Percentiles rank a stretch among this genome's conserved stretches.
These are phyloP conservation scores for Xerocomus spinulosus DNA, from an alignment of 768 basidiomycete species.

Conservation along the genomic window DNA sequence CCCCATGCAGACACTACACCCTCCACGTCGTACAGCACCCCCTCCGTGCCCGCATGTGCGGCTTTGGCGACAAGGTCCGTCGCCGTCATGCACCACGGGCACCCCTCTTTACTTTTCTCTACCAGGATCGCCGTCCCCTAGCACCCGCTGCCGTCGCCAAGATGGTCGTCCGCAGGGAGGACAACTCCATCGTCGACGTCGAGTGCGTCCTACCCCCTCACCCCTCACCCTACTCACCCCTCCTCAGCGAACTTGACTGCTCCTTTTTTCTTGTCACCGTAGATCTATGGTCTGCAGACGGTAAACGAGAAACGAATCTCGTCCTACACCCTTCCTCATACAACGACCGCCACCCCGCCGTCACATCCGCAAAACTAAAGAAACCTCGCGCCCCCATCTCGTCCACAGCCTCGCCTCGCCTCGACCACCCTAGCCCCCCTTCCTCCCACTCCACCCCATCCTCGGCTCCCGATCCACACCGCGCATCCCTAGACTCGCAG, in stretches of 20 bases:
- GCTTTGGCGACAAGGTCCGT: constrained; percentile 90
- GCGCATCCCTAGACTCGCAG: constrained; percentile 39
- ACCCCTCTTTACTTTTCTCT: constrained; percentile 10
- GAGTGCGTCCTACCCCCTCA: constrained; percentile 50
- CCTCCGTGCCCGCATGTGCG: constrained; percentile 89
- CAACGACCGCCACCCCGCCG: constrained; percentile 61
- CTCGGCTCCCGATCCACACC: constrained; percentile 38
- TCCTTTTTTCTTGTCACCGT: constrained; percentile 89
- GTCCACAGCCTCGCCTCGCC: constrained; percentile 28
- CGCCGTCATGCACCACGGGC: constrained; percentile 5
- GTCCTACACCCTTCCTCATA: constrained; percentile 81
- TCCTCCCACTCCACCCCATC: constrained; percentile 45
- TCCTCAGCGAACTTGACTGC: constrained; percentile 69
- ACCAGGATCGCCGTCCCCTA: constrained; percentile 84
- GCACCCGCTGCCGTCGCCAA: constrained; percentile 88
- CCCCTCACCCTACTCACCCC: constrained; percentile 5
- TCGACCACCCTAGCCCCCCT: constrained; percentile 43
- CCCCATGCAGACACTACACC: constrained; percentile 60
- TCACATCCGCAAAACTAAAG: constrained; percentile 34
- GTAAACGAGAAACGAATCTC: constrained; percentile 79
- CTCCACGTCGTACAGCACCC: constrained; percentile 87
- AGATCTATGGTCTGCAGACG: constrained; percentile 89
- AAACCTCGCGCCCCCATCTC: constrained; percentile 33
- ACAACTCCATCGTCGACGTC: constrained; percentile 63
- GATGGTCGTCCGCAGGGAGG: constrained; percentile 67